phyloP scores from a whole-genome alignment of 345 rosid genomes.

The Melaleuca quinquenervia region DNA sequence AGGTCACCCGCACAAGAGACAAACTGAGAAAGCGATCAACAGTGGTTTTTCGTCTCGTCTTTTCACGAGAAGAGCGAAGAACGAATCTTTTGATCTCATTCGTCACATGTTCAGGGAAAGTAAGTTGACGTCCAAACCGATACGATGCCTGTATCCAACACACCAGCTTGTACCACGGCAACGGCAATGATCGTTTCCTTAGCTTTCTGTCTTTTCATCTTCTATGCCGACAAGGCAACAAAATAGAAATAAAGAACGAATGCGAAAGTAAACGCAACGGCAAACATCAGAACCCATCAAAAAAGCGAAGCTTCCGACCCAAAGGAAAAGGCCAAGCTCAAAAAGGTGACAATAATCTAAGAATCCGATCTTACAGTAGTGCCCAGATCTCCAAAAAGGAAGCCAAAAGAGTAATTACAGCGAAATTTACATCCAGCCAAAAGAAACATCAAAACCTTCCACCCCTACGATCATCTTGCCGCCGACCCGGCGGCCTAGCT shows the following conservation, averaged over 20 bases:
- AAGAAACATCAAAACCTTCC: constrained; percentile 18
- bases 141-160: not conserved
- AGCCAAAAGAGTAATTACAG: not conserved
- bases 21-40: not conserved
- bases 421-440: constrained; percentile 2
- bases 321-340: not conserved
- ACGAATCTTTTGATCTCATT: not conserved
- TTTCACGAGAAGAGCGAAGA: not conserved
- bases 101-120: not conserved
- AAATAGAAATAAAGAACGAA: not conserved
- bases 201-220: not conserved
- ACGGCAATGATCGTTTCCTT: not conserved
- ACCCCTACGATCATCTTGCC: constrained; percentile 32
- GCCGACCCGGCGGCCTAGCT: constrained; percentile 26
- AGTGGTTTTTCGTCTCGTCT: not conserved
- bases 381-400: not conserved
- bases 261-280: not conserved
- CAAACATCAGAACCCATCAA: not conserved
- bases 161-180: not conserved
- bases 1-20: not conserved
- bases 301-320: not conserved
- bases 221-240: fast-evolving
- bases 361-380: not conserved
- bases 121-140: not conserved
- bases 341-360: not conserved